Conservation (phyloP, 2,329 filamentous ascomycete genomes). For the Fusarium sp. region DNA sequence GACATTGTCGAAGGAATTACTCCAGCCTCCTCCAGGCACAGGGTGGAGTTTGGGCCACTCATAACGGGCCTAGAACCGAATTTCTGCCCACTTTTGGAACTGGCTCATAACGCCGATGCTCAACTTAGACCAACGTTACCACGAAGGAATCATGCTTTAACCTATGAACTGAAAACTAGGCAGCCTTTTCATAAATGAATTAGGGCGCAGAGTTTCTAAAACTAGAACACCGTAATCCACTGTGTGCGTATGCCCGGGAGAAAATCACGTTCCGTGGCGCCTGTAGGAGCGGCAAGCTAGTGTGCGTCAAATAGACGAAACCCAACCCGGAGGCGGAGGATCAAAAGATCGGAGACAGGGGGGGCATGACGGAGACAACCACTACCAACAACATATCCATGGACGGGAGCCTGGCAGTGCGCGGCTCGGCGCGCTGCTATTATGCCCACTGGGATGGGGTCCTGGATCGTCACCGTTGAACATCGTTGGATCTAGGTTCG, state of each 20-base stretch:
- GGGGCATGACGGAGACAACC: constrained; percentile 7
- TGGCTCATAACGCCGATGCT: neutral
- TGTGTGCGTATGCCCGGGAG: neutral
- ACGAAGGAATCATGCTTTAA: neutral
- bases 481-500: constrained; percentile 19
- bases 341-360: constrained; percentile 31
- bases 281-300: constrained; percentile 15
- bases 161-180: neutral
- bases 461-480: constrained; percentile 7
- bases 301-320: constrained; percentile 19
- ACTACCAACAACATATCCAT: constrained; percentile 36
- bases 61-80: constrained; percentile 7
- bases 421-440: constrained; percentile 46
- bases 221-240: constrained; percentile 1
- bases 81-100: neutral
- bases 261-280: constrained; percentile 3
- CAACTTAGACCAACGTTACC: constrained; percentile 2
- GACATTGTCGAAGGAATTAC: constrained; percentile 17
- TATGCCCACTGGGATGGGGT: constrained; percentile 32
- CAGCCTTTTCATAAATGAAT: neutral
- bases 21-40: constrained; percentile 32
- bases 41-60: constrained; percentile 37
- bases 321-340: constrained; percentile 9
- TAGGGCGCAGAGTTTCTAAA: constrained; percentile 2
- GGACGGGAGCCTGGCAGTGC: constrained; percentile 49